Evolutionary conservation across 2,329 filamentous ascomycete species (phyloP).

Genomic region (Epichloe hybrida): DNA sequence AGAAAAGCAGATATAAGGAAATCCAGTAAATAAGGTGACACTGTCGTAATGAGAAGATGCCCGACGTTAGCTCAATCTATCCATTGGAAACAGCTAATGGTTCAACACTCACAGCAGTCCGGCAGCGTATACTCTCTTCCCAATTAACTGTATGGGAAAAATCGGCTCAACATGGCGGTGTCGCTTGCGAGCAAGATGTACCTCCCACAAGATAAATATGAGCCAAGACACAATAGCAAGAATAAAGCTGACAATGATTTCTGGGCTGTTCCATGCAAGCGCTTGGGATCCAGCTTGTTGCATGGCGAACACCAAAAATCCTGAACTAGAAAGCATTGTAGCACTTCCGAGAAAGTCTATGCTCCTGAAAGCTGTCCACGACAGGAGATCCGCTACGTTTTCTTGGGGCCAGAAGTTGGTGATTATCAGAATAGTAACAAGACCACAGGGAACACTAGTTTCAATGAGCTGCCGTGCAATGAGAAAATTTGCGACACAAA

Average conservation of each 20-base stretch:
- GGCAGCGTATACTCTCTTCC: conserved; percentile 35
- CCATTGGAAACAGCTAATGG: not conserved
- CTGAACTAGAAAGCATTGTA: conserved; percentile 36
- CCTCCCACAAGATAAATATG: conserved; percentile 38
- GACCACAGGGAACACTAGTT: conserved; percentile 35
- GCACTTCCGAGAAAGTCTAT: conserved; percentile 40
- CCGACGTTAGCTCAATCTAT: not conserved
- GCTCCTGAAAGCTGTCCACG: conserved; percentile 28
- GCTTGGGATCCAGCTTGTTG: conserved; percentile 42
- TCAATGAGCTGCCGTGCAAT: conserved; percentile 5
- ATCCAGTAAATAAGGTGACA: conserved; percentile 42
- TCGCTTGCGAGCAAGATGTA: conserved; percentile 25
- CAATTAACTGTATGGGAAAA: conserved; percentile 37
- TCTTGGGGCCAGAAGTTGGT: conserved; percentile 32
- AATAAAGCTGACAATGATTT: conserved; percentile 35
- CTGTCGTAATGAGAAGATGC: conserved; percentile 16
- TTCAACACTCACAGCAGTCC: conserved; percentile 31
- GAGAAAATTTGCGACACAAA: not conserved
- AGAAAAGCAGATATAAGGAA: conserved; percentile 43
- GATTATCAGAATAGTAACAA: conserved; percentile 31
- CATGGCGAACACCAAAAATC: conserved; percentile 41
- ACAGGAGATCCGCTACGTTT: conserved; percentile 21
- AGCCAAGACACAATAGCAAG: conserved; percentile 34
- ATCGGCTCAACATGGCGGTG: conserved; percentile 35
- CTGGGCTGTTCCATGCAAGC: conserved; percentile 36